These are phyloP conservation scores for Barnettozyma wickerhamii DNA, from an alignment of 805 yeast genomes.

Conservation along the genomic window DNA sequence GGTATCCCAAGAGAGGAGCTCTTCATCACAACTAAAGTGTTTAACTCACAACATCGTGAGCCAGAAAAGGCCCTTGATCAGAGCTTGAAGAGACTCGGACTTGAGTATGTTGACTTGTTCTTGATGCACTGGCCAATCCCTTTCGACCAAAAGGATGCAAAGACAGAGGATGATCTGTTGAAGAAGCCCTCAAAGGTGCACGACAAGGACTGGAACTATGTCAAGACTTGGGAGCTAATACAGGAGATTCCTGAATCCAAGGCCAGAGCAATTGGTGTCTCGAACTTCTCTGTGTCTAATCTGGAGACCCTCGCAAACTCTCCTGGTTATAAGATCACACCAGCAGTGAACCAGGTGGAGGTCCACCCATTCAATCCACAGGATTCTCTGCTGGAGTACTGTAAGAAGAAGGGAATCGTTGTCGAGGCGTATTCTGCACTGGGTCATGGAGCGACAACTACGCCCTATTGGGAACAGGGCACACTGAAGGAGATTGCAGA, in stretches of 20 bases:
- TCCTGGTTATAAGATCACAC: conserved; percentile 49
- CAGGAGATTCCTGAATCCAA: conserved; percentile 61
- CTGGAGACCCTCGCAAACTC: conserved; percentile 60
- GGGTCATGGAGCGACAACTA: conserved; percentile 45
- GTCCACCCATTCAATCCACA: conserved; percentile 47
- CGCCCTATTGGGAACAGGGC: conserved; percentile 5
- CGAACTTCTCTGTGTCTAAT: conserved; percentile 63
- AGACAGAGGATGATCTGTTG: not conserved
- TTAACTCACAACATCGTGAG: too few species aligned
- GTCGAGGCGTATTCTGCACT: conserved; percentile 63
- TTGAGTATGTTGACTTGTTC: conserved; percentile 67
- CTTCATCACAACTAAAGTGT: too few species aligned
- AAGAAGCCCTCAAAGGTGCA: conserved; percentile 29
- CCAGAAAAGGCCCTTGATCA: not conserved
- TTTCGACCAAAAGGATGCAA: not conserved
- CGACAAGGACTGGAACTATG: conserved; percentile 44
- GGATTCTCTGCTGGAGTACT: conserved; percentile 38
- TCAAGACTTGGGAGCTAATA: conserved; percentile 57
- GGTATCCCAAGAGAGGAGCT: not conserved
- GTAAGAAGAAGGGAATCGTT: conserved; percentile 40
- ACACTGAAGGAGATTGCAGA: conserved; percentile 25
- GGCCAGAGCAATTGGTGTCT: conserved; percentile 69
- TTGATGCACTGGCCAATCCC: conserved; percentile 61
- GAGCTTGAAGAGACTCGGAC: conserved; percentile 4
- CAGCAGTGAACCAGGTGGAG: conserved; percentile 73